Conservation (phyloP, 2,329 filamentous ascomycete species). For the Arthroderma sp. region DNA sequence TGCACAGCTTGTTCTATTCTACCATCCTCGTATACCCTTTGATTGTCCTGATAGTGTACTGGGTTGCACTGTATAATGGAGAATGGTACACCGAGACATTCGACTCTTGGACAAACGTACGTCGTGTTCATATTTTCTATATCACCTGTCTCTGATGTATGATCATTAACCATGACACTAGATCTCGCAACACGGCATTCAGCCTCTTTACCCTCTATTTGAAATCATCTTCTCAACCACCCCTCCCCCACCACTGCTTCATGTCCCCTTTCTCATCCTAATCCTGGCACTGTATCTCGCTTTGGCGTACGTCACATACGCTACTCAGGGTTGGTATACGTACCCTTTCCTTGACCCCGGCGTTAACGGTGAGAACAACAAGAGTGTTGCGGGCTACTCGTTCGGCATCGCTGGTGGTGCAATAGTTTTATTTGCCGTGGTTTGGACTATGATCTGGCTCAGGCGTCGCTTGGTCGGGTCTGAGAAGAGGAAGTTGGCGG, state of each 20-base stretch:
- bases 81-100: conserved; percentile 42
- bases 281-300: conserved; percentile 59
- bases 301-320: conserved; percentile 60
- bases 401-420: conserved; percentile 44
- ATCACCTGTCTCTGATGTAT: not conserved
- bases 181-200: conserved; percentile 63
- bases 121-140: conserved; percentile 5
- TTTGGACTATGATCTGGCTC: conserved; percentile 41
- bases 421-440: conserved; percentile 40
- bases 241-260: conserved; percentile 47
- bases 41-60: conserved; percentile 59
- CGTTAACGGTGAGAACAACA: conserved; percentile 32
- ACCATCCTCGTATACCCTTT: conserved; percentile 52
- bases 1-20: conserved; percentile 53
- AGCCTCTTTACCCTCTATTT: conserved; percentile 59
- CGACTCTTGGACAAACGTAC: conserved; percentile 40
- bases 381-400: conserved; percentile 51
- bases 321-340: conserved; percentile 58
- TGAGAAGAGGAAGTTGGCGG: not conserved
- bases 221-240: conserved; percentile 60
- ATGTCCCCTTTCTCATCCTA: conserved; percentile 55
- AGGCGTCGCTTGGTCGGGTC: conserved; percentile 30
- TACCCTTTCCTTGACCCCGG: conserved; percentile 64
- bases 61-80: conserved; percentile 45
- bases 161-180: conserved; percentile 10